phyloP scores from a whole-genome alignment of 2,329 filamentous ascomycete species.

The Lachnellula arida region DNA sequence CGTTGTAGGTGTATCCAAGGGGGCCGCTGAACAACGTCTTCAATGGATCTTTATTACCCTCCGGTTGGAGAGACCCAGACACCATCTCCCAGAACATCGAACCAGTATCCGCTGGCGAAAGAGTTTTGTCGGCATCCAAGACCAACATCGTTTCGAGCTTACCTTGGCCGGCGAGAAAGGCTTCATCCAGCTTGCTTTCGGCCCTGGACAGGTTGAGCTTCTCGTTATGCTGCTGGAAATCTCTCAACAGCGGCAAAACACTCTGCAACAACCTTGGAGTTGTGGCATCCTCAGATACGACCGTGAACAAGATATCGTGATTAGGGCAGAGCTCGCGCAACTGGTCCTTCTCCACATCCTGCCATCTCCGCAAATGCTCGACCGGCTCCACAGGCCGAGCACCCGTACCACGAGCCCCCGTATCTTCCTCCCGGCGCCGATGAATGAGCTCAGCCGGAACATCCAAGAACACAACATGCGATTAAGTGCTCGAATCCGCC shows the following conservation, averaged over 20 bases:
- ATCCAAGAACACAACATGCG: conserved; percentile 55
- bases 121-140: conserved; percentile 54
- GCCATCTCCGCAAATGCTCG: conserved; percentile 42
- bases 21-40: conserved; percentile 44
- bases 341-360: conserved; percentile 38
- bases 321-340: conserved; percentile 41
- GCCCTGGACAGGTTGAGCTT: conserved; percentile 32
- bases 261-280: conserved; percentile 7
- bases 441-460: conserved; percentile 35
- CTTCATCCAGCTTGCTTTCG: conserved; percentile 6
- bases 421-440: conserved; percentile 37
- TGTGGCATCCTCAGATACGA: background rate
- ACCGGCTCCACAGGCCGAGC: conserved; percentile 33
- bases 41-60: conserved; percentile 29
- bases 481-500: conserved; percentile 44
- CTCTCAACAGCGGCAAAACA: conserved; percentile 30
- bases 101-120: conserved; percentile 47
- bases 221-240: conserved; percentile 38
- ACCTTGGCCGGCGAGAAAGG: conserved; percentile 5
- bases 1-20: conserved; percentile 46
- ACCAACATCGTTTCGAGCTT: conserved; percentile 44
- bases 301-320: conserved; percentile 36
- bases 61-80: background rate
- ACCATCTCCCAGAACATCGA: conserved; percentile 44
- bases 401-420: conserved; percentile 15